Evolutionary conservation across 768 basidiomycete species (phyloP), one percentile per base, ranked within the genome.

Genomic region (Amanita rubescens): DNA sequence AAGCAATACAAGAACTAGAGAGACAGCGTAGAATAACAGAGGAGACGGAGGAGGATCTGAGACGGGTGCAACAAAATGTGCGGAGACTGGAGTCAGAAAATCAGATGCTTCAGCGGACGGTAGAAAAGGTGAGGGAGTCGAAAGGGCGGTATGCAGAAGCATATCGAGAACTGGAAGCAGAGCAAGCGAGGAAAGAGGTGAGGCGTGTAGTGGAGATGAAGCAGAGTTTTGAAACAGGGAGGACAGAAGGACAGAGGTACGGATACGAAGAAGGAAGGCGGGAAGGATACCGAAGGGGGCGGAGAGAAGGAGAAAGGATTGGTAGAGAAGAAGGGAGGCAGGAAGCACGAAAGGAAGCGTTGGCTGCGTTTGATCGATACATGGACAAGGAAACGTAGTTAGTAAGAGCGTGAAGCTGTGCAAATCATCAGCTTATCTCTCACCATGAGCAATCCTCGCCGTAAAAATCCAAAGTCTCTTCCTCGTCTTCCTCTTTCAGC

Each of bases 401-500:
- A n/a, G 27, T 30, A 30, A 30, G n/a, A n/a, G n/a, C n/a, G n/a
- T n/a, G n/a, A 6, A 25, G 35, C n/a, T 17, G 8, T 50, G 17
- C n/a, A n/a, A n/a, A n/a, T n/a, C n/a, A n/a, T n/a, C n/a, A n/a
- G n/a, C n/a, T n/a, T n/a, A n/a, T n/a, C n/a, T n/a, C n/a, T n/a
- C n/a, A n/a, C n/a, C n/a, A 53, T 53, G 52, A 46, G 43, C 44
- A 25, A 43, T 4, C 50, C 51, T 17, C 79, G 83, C 58, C 82
- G 84, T 61, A 88, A 79, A 64, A 80, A 76, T 22, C 75, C 75
- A 25, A 87, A 81, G 64, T 71, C 78, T 19, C 79, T 83, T 4
- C 90, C 90, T 7, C 78, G 75, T 43, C 80, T 93, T 11, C 88
- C 89, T 0, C 65, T 82, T 22, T 89, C 88, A 10, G 90, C 82